These are phyloP conservation scores for Epithele typhae DNA, from an alignment of 768 basidiomycete genomes.

Conservation along the genomic window DNA sequence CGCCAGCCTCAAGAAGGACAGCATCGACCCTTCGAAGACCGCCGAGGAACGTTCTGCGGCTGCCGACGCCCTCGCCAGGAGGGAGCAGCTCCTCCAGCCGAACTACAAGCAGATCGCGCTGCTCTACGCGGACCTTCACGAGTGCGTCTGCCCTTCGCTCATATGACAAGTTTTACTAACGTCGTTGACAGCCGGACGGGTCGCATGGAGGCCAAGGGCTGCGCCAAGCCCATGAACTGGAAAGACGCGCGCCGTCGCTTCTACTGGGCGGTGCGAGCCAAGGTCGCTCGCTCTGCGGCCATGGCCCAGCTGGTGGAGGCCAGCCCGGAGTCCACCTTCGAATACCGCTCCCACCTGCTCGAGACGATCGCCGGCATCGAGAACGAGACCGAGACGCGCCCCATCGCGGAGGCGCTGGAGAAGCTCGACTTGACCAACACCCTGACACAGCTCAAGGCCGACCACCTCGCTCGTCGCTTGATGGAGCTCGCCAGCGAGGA, in stretches of 20 bases:
- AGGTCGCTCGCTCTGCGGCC: constrained; percentile 63
- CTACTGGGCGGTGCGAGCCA: constrained; percentile 92
- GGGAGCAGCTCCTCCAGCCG: constrained; percentile 80
- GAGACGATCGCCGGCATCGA: constrained; percentile 56
- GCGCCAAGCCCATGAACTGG: constrained; percentile 84
- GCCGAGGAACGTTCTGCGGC: constrained; percentile 73
- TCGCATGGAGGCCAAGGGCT: constrained; percentile 97
- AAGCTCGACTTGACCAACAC: constrained; percentile 62
- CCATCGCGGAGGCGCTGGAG: constrained; percentile 64
- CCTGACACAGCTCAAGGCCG: constrained; percentile 60
- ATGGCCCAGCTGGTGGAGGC: constrained; percentile 62
- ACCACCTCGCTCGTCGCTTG: constrained; percentile 63
- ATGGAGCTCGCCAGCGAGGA: constrained; percentile 69
- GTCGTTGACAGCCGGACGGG: constrained; percentile 68
- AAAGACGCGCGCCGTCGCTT: constrained; percentile 85
- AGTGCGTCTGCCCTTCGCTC: constrained; percentile 47
- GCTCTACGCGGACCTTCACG: constrained; percentile 94
- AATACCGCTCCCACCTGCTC: constrained; percentile 65
- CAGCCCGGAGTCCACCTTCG: constrained; percentile 62
- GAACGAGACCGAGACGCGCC: constrained; percentile 47
- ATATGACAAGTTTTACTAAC: constrained; percentile 3
- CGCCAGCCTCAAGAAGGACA: constrained; percentile 73
- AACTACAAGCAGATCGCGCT: constrained; percentile 93
- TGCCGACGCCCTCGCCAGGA: constrained; percentile 58
- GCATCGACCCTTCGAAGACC: constrained; percentile 68